A percentile compares a stretch with the other conserved stretches of the same genome.
Conservation (phyloP, 2,329 filamentous ascomycete species). For the Aplosporella prunicola region DNA sequence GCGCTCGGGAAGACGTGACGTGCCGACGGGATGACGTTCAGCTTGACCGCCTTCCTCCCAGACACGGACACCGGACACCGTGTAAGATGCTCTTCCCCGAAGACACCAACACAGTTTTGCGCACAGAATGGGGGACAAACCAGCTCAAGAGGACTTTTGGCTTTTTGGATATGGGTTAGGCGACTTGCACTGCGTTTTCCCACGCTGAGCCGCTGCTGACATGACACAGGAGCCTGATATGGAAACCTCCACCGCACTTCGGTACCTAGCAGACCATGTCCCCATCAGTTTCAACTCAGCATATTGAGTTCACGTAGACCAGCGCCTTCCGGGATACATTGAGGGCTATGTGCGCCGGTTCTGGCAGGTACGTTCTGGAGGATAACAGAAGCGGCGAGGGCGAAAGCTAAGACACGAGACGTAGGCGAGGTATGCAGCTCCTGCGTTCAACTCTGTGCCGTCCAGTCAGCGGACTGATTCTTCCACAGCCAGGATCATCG, state of each 20-base stretch:
- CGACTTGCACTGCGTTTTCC: conserved; percentile 3
- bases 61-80: neutral
- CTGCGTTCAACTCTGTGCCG: neutral
- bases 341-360: conserved; percentile 90
- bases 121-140: conserved; percentile 3
- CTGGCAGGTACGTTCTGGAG: conserved; percentile 69
- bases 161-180: conserved; percentile 89
- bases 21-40: conserved; percentile 8
- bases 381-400: neutral
- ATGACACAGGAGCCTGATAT: conserved; percentile 71
- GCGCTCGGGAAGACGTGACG: conserved; percentile 2
- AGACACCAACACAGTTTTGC: neutral
- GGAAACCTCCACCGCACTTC: conserved; percentile 94
- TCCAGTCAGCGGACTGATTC: neutral
- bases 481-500: conserved; percentile 75
- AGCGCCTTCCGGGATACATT: conserved; percentile 79
- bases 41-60: neutral
- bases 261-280: conserved; percentile 46
- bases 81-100: neutral
- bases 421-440: conserved; percentile 25
- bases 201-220: conserved; percentile 12
- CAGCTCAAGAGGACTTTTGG: conserved; percentile 64
- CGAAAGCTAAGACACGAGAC: conserved; percentile 22
- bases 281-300: too few species aligned
- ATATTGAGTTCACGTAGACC: conserved; percentile 50